Conservation (phyloP, 2,329 filamentous ascomycete species). For the Capronia coronata region DNA sequence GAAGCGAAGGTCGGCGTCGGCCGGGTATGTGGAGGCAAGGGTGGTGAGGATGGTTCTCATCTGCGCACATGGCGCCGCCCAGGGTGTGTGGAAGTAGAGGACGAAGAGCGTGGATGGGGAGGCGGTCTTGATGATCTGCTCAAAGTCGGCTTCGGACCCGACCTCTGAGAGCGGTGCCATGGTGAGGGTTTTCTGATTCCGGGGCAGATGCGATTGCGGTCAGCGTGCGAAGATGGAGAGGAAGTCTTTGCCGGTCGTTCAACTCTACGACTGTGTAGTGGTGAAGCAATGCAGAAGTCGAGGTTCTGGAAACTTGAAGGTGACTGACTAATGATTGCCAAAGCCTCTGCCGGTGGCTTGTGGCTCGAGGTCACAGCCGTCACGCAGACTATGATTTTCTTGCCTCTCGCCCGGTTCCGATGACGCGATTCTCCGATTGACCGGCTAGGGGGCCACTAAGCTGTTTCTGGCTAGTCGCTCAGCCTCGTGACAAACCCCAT, state of each 20-base stretch:
- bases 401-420: background rate
- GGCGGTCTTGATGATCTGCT: slow-evolving; percentile 58
- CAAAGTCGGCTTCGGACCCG: slow-evolving; percentile 66
- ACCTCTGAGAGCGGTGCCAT: slow-evolving; percentile 78
- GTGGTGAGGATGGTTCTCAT: slow-evolving; percentile 82
- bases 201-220: too few species aligned
- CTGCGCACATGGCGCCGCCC: slow-evolving; percentile 92
- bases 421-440: slow-evolving; percentile 1
- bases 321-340: background rate
- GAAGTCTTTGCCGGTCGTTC: too few species aligned
- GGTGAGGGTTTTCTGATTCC: too few species aligned
- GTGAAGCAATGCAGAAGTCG: slow-evolving; percentile 5
- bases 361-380: too few species aligned
- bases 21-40: slow-evolving; percentile 78
- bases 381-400: too few species aligned
- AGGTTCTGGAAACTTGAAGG: too few species aligned
- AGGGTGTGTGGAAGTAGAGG: slow-evolving; percentile 92
- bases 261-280: too few species aligned
- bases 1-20: slow-evolving; percentile 66
- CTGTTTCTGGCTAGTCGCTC: background rate
- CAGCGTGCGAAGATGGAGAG: too few species aligned
- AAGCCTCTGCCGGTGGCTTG: background rate
- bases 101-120: slow-evolving; percentile 67
- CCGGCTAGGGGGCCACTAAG: background rate
- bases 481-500: background rate